Evolutionary conservation across 306 rosid species (phyloP), one percentile per base, ranked within the genome.

Genomic region (Sindora glabra): DNA sequence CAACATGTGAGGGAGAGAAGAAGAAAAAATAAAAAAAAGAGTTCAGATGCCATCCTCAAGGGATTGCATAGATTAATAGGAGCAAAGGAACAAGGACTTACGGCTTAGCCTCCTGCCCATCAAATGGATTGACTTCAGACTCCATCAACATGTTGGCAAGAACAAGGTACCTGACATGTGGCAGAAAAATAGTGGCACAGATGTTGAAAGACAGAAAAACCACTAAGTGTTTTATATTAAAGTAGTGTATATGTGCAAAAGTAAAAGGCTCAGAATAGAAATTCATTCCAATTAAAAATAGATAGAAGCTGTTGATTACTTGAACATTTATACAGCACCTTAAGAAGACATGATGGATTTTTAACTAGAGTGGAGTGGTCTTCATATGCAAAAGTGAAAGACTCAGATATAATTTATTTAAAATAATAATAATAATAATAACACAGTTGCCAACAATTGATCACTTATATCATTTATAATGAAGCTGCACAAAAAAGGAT

Each of bases 91-190:
- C 41, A 59, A 72, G 46, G 40, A 51, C 75, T 81, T 77, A 80
- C 86, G 86, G 86, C 72, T 80, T 81, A 67, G 86, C 86, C 67
- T 81, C 83, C 69, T 81, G 83, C 48, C 86, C 86, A 39, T 81
- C 86, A 27, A 81, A 81, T 17, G 86, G 86, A 74, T 81, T 81
- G 36, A 81, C 86, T 67, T 77, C 83, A 49, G 86, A 81, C 64
- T 81, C 83, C 86, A 81, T 81, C 76, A 81, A 68, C 86, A 81
- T 81, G 78, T 89, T 92, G 47, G 96, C 98, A 60, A 92, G 70
- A 71, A 92, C 96, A 33, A 88, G 78, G 65, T 92, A 92, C 64
- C 98, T 92, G 88, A 21, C 26, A 42, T 25, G 61, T 32, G 32
- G 37, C 10, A 72, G 22, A 54, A 63, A 48, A 64, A 50, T 37